phyloP scores from a whole-genome alignment of 2,329 filamentous ascomycete species.

The Bisporella sp. region DNA sequence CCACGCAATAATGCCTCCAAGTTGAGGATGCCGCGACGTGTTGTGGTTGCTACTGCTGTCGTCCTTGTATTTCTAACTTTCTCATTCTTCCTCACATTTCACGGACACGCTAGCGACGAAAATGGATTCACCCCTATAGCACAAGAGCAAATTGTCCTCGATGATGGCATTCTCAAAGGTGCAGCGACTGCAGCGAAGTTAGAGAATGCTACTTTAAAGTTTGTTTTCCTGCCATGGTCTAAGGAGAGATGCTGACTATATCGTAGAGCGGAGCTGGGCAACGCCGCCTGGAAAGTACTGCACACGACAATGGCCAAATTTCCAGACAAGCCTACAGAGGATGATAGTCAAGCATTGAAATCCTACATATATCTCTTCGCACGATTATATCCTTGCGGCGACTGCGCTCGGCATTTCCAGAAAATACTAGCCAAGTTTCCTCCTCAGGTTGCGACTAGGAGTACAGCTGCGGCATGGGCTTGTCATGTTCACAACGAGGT shows the following conservation, averaged over 20 bases:
- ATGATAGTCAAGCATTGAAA: constrained; percentile 56
- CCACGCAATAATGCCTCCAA: neutral
- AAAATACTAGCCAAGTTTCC: constrained; percentile 54
- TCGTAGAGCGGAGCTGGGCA: constrained; percentile 49
- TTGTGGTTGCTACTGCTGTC: constrained; percentile 46
- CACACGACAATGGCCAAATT: constrained; percentile 67
- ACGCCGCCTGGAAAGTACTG: constrained; percentile 62
- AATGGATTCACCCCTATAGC: constrained; percentile 12
- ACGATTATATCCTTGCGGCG: constrained; percentile 63
- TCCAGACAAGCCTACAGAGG: constrained; percentile 55
- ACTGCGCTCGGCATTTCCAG: constrained; percentile 63
- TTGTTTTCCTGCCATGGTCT: constrained; percentile 20
- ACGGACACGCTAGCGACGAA: constrained; percentile 9
- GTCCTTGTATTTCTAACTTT: constrained; percentile 53
- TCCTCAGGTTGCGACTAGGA: constrained; percentile 57
- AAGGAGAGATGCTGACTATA: neutral
- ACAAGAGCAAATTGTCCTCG: constrained; percentile 24
- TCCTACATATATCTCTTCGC: constrained; percentile 61
- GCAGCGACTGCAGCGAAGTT: constrained; percentile 73
- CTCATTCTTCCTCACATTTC: constrained; percentile 43
- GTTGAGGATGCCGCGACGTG: constrained; percentile 25
- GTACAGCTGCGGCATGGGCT: constrained; percentile 59
- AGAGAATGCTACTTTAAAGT: constrained; percentile 78
- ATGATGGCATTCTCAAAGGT: constrained; percentile 50
- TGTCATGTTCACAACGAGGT: constrained; percentile 64